Evolutionary conservation across 164 flowering plant species (phyloP).

Genomic region (Sextonia rubra): DNA sequence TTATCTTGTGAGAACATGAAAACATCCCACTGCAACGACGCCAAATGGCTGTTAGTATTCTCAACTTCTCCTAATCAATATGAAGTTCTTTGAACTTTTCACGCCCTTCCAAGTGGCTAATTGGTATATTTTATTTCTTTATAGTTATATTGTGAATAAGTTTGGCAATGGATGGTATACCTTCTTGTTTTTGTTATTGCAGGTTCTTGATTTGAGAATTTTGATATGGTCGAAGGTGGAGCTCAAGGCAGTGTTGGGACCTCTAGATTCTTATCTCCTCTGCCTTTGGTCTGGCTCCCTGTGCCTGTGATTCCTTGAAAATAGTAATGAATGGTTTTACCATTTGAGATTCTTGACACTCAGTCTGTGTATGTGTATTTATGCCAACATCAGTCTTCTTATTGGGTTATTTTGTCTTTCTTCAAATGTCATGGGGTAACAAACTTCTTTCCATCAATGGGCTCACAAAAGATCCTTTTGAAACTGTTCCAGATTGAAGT

Average conservation of each 20-base stretch:
- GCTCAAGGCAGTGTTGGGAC: conserved; percentile 38
- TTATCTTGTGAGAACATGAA: no score
- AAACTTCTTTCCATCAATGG: conserved; percentile 91
- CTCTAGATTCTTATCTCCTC: conserved; percentile 43
- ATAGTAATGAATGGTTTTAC: conserved; percentile 14
- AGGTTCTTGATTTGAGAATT: conserved; percentile 85
- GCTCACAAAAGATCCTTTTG: conserved; percentile 91
- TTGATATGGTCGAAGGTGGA: conserved; percentile 94
- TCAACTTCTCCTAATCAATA: no score
- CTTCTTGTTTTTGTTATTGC: conserved; percentile 21
- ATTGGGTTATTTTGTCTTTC: not conserved
- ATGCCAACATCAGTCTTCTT: not conserved
- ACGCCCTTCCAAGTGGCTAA: not conserved
- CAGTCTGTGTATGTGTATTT: not conserved
- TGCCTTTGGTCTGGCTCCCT: conserved; percentile 39
- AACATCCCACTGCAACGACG: no score
- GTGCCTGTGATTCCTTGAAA: conserved; percentile 97
- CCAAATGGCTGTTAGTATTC: no score
- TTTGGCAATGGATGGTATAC: not conserved
- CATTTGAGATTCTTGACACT: not conserved
- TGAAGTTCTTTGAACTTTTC: not conserved
- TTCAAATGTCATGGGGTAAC: conserved; percentile 88
- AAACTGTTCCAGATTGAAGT: conserved; percentile 65
- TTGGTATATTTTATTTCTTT: not conserved
- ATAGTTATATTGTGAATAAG: not conserved